Percentiles rank a stretch among this genome's conserved stretches.
Evolutionary conservation across 768 basidiomycete species (phyloP).

Genomic region (Boletus bicolor): DNA sequence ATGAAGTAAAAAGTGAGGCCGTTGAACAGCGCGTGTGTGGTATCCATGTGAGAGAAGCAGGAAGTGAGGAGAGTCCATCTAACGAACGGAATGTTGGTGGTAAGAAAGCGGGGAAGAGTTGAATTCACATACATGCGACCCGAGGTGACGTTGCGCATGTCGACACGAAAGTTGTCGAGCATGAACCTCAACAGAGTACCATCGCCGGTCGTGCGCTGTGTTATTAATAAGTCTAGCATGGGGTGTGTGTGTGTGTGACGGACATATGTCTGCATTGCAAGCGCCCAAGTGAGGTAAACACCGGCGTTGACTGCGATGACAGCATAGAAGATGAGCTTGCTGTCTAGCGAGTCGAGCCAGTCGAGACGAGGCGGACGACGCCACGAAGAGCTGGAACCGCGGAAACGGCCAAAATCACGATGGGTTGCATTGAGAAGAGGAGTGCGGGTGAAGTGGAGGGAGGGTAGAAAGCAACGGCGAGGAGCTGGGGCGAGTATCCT

Average conservation of each 20-base stretch:
- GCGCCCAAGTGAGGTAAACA: conserved; percentile 59
- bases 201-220: conserved; percentile 40
- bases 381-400: conserved; percentile 21
- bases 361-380: conserved; percentile 28
- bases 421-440: conserved; percentile 22
- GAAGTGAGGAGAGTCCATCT: conserved; percentile 77
- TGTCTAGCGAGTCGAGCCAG: conserved; percentile 52
- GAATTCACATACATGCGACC: conserved; percentile 59
- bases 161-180: conserved; percentile 59
- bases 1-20: conserved; percentile 78
- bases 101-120: background rate
- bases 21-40: conserved; percentile 69
- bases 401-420: conserved; percentile 9
- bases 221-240: background rate
- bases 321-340: conserved; percentile 53
- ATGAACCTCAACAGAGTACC: conserved; percentile 44
- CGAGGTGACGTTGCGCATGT: conserved; percentile 53
- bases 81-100: background rate
- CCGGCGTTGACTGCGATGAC: conserved; percentile 62
- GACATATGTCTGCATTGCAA: conserved; percentile 33
- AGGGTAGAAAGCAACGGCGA: background rate
- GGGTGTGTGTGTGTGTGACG: conserved; percentile 25
- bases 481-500: background rate
- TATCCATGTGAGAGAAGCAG: conserved; percentile 64
- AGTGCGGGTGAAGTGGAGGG: conserved; percentile 19